Evolutionary conservation across 2,329 filamentous ascomycete species (phyloP), one percentile per base, ranked within the genome.

Genomic region (Claviceps sorghi): DNA sequence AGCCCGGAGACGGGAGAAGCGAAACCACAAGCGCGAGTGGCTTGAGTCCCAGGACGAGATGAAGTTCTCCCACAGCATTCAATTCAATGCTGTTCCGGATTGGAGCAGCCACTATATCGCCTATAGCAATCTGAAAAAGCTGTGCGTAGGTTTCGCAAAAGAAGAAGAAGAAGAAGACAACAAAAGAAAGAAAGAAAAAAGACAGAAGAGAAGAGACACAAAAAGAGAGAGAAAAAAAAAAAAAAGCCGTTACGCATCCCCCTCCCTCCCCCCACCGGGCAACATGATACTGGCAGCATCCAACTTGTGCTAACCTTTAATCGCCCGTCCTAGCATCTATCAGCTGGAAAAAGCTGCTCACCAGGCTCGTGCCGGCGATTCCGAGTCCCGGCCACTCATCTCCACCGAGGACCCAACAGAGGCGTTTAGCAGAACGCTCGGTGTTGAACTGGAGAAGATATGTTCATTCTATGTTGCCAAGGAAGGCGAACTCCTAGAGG

Each of bases 11-110:
- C 63, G 57, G 56, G 59, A 64, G 21, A 82, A 78, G 67, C 71
- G 75, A 62, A 69, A 70, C 59, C 73, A 77, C 66, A 89, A 89
- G 74, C 77, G 80, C 67, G 73, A 74, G 64, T 79, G 79, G 76
- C 82, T 90, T 62, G 79, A 86, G 61, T 75, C 83, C 60, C 79
- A 76, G 59, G 83, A 86, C 81, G 87, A 88, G 65, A 98, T 98
- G 93, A 97, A 97, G 83, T 98, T 98, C 77, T 97, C 91, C 19
- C 93, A 98, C 69, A 97, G 91, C 71, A 84, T 98, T 61, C 93
- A 98, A 75, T 98, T 98, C 73, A 98, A 98, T 74, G 90, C 93
- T 57, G 93, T 98, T 61, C 93, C 93, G n/a, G 93, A 98, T 71
- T 98, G 93, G 93, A 96, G 88, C 74, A 90, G 84, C 62, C 83